Evolutionary conservation across 2,329 filamentous ascomycete species (phyloP).

Genomic region (Alternaria sp.): DNA sequence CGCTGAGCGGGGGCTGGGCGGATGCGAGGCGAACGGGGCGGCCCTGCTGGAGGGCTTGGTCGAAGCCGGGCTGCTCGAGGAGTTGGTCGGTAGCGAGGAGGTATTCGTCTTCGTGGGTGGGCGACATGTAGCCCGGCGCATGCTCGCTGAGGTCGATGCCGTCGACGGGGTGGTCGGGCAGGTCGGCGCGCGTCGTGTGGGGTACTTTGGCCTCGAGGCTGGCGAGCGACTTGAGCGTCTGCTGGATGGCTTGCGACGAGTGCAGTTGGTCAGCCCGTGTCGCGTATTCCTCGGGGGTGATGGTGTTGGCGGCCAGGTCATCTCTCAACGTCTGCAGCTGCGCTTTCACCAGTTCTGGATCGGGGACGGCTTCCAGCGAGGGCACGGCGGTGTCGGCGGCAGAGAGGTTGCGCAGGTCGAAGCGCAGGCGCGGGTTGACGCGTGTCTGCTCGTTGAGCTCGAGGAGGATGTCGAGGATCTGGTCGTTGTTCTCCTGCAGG

Average conservation of each 20-base stretch:
- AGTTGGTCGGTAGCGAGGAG: constrained; percentile 68
- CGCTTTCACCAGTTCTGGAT: constrained; percentile 31
- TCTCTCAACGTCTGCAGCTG: constrained; percentile 43
- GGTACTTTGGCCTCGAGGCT: constrained; percentile 50
- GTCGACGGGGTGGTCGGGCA: constrained; percentile 44
- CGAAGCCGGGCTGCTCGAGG: constrained; percentile 59
- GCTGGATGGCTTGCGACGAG: constrained; percentile 29
- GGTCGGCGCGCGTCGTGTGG: constrained; percentile 43
- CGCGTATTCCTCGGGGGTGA: constrained; percentile 41
- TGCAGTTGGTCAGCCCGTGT: constrained; percentile 36
- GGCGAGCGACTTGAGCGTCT: constrained; percentile 42
- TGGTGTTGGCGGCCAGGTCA: constrained; percentile 38
- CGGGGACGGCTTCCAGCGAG: constrained; percentile 29
- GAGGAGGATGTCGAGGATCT: constrained; percentile 84
- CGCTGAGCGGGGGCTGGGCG: constrained; percentile 50
- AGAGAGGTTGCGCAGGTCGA: constrained; percentile 66
- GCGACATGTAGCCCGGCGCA: constrained; percentile 70
- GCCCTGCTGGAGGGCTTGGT: constrained; percentile 51
- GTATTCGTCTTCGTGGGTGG: constrained; percentile 76
- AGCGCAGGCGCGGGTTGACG: constrained; percentile 75
- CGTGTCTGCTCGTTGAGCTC: constrained; percentile 87
- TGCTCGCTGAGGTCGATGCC: constrained; percentile 59
- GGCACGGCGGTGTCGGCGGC: constrained; percentile 36
- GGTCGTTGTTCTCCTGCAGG: constrained; percentile 89
- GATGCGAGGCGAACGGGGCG: constrained; percentile 50